Base-by-base conservation (phyloP, 176 grass and related monocot genomes). In the Aegilops bicornis region DNA sequence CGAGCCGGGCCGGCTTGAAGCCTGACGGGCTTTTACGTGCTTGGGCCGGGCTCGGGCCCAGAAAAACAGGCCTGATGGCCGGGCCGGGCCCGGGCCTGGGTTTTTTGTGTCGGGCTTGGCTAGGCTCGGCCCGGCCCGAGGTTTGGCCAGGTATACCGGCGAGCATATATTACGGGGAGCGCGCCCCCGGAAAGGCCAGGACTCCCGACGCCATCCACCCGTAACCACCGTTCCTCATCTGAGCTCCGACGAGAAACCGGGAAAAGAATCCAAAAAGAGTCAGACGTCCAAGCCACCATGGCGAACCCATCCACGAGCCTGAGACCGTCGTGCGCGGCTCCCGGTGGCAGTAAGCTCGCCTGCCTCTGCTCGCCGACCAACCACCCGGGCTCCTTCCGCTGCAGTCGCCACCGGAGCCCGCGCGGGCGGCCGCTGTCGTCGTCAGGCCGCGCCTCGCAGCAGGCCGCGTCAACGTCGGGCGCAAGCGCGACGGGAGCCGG, bases 381-480 rank as follows among this genome's bases (percentile, higher is more conserved):
- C 74, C 94, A 96, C 81, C 91, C 94, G 7, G 94, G 91, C 58
- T 96, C 94, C 12, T 96, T 96, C 89, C 82, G 94, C 37, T 96
- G 94, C 91, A 93, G 76, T 84, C 85, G 89, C 32, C 94, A 96
- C 84, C 76, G 86, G 29, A 88, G 8, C 54, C 16, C 71, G 1
- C 77, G 72, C 0, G 77, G 42, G 27, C 20, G 63, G 0, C 56
- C 36, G 37, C 8, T 9, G 37, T 39, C 36, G 64, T 67, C 83
- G 1, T 29, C 50, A 3, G 30, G 0, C 85, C 25, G 48, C 40
- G 22, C 48, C 2, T 14, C 59, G 2, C 52, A 52, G 11, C 43
- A 47, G 43, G 11, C 12, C 12, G 43, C 42, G 42, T 8, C 39
- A 40, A 2, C 39, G 1, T 40, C 8, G 8, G 8, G 39, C 39